Conservation (phyloP, 441 rosid genomes). For the Raphanus hybrid region DNA sequence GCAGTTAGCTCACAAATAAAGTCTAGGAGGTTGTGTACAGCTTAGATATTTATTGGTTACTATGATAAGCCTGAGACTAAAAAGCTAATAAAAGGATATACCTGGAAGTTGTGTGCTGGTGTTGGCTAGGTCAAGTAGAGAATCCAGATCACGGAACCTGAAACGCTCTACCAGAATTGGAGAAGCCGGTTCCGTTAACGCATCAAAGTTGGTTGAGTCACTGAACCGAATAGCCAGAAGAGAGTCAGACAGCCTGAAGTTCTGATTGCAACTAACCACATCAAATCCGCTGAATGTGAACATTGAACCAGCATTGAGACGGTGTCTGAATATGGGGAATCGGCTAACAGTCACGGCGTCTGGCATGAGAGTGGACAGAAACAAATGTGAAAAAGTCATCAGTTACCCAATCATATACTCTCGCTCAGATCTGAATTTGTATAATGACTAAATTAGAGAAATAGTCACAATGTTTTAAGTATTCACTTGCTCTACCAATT, state of each 20-base stretch:
- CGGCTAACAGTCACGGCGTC: too few relatives aligned
- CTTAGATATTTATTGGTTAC: too few relatives aligned
- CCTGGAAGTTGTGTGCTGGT: neutral
- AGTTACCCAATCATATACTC: too few relatives aligned
- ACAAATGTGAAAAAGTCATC: too few relatives aligned
- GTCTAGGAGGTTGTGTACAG: too few relatives aligned
- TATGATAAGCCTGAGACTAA: too few relatives aligned
- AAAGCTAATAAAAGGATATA: neutral
- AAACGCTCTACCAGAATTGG: neutral
- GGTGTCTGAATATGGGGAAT: neutral
- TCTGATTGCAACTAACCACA: neutral
- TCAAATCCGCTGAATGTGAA: neutral
- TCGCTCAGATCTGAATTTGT: too few relatives aligned
- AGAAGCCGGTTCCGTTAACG: neutral
- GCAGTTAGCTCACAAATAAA: too few relatives aligned
- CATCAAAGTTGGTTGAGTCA: neutral
- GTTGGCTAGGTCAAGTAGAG: neutral
- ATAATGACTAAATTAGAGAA: too few relatives aligned
- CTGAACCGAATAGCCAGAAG: neutral
- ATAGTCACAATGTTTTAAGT: too few relatives aligned
- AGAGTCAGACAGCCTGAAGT: neutral
- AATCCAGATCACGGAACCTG: neutral
- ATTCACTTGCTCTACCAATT: too few relatives aligned
- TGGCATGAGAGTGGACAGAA: too few relatives aligned
- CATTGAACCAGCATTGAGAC: neutral